phyloP scores from a whole-genome alignment of 306 rosid species.

The Datisca glomerata region DNA sequence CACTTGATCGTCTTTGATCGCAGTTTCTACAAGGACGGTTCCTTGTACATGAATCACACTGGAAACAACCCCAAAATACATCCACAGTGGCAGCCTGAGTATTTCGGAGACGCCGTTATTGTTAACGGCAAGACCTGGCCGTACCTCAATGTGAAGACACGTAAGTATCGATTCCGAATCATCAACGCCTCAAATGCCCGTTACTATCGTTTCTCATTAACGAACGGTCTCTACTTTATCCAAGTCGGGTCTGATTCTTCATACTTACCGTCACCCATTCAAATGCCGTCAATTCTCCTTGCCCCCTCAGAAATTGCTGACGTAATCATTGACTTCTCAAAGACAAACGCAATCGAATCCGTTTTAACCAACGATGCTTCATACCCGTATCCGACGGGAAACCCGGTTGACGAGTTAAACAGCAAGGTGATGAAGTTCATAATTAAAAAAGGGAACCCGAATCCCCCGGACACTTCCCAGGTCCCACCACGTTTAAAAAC shows the following conservation, averaged over 20 bases:
- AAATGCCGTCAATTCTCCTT: conserved; percentile 20
- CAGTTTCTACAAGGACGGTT: conserved; percentile 44
- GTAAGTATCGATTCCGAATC: conserved; percentile 59
- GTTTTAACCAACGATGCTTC: conserved; percentile 47
- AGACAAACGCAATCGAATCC: conserved; percentile 12
- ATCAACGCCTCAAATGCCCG: conserved; percentile 80
- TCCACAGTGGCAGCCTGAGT: conserved; percentile 61
- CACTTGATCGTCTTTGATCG: conserved; percentile 53
- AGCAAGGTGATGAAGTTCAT: conserved; percentile 51
- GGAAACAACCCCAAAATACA: conserved; percentile 75
- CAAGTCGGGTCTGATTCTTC: conserved; percentile 65
- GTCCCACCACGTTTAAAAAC: conserved; percentile 25
- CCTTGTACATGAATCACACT: conserved; percentile 49
- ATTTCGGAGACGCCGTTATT: conserved; percentile 54
- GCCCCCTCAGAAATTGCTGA: conserved; percentile 96
- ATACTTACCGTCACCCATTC: conserved; percentile 33
- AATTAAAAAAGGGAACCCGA: conserved; percentile 14
- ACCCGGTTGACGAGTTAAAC: conserved; percentile 37
- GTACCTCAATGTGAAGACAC: conserved; percentile 37
- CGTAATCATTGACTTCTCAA: conserved; percentile 49
- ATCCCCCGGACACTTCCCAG: conserved; percentile 34
- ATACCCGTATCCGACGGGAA: conserved; percentile 66
- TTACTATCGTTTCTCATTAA: conserved; percentile 48
- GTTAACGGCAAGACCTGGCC: conserved; percentile 95
- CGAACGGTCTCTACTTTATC: conserved; percentile 37